These are phyloP conservation scores for Sporothrix globosa DNA, from an alignment of 2,329 filamentous ascomycete species.

Conservation along the genomic window DNA sequence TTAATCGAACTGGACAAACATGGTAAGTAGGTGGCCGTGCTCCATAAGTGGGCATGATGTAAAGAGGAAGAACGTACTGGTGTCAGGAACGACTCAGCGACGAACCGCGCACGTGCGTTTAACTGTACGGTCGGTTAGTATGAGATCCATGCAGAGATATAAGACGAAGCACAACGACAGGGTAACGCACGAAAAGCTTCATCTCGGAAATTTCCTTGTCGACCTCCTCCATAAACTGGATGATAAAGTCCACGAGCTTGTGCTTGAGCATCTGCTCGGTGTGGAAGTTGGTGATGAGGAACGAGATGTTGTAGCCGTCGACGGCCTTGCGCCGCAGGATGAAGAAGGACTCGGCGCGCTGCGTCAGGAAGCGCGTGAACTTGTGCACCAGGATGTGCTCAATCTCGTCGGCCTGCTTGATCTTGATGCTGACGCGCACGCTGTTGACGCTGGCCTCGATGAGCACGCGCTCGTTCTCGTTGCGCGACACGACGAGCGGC, in stretches of 20 bases:
- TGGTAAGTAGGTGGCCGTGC: not conserved
- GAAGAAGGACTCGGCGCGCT: constrained; percentile 95
- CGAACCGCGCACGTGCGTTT: constrained; percentile 94
- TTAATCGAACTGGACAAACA: constrained; percentile 26
- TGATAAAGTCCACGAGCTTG: constrained; percentile 98
- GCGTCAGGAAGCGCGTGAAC: constrained; percentile 94
- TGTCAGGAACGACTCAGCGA: constrained; percentile 97
- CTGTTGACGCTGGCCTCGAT: constrained; percentile 98
- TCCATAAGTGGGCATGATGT: not conserved
- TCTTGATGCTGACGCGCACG: constrained; percentile 95
- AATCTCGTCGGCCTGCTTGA: constrained; percentile 99
- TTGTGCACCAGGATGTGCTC: constrained; percentile 98
- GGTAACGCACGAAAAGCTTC: constrained; percentile 87
- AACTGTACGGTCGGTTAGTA: constrained; percentile 60
- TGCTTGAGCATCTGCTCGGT: constrained; percentile 99
- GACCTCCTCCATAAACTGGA: constrained; percentile 99
- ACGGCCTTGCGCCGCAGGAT: constrained; percentile 94
- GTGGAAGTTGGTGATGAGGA: constrained; percentile 98
- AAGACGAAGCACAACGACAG: too few relatives aligned
- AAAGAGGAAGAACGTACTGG: constrained; percentile 50
- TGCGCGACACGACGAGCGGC: constrained; percentile 85
- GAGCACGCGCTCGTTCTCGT: constrained; percentile 94
- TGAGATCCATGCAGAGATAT: constrained; percentile 30
- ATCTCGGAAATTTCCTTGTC: constrained; percentile 99
- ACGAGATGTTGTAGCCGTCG: constrained; percentile 98